Evolutionary conservation across 148 eudicot genomes (phyloP).

Genomic region (Heliosperma pusillum): DNA sequence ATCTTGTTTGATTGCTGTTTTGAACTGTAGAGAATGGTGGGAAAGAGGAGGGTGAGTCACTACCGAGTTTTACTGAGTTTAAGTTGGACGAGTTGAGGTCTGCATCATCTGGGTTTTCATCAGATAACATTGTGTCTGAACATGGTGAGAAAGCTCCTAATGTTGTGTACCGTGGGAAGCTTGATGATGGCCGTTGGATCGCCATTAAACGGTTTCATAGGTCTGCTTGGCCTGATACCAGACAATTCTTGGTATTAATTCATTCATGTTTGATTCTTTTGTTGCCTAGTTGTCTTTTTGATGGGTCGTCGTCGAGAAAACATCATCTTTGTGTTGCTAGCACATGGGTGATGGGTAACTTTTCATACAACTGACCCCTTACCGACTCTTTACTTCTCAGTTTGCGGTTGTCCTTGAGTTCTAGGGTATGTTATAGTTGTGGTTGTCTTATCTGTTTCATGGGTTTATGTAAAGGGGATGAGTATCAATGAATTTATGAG

Average conservation of each 20-base stretch:
- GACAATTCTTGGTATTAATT: slow-evolving; percentile 60
- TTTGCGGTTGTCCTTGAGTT: no score
- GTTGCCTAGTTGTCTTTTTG: not conserved
- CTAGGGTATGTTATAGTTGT: not conserved
- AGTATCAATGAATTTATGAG: not conserved
- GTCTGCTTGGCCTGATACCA: slow-evolving; percentile 91
- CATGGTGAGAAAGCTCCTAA: slow-evolving; percentile 90
- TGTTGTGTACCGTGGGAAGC: slow-evolving; percentile 72
- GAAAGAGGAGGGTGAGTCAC: slow-evolving; percentile 43
- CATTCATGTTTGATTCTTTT: not conserved
- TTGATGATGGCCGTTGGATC: slow-evolving; percentile 62
- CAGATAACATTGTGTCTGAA: slow-evolving; percentile 75
- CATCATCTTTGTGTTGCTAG: no score
- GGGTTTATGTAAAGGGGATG: not conserved
- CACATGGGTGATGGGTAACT: no score
- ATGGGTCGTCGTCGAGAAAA: not conserved
- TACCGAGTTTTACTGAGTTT: slow-evolving; percentile 60
- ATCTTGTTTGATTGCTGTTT: not conserved
- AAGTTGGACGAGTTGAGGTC: slow-evolving; percentile 62
- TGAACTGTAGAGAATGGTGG: slow-evolving; percentile 40
- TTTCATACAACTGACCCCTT: no score
- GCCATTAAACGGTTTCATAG: slow-evolving; percentile 78
- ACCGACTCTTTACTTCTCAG: no score
- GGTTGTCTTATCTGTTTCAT: not conserved
- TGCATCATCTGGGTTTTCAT: slow-evolving; percentile 63